phyloP scores from a whole-genome alignment of 1,139 yeast species.

The Suzukiozyma palmioleophila region DNA sequence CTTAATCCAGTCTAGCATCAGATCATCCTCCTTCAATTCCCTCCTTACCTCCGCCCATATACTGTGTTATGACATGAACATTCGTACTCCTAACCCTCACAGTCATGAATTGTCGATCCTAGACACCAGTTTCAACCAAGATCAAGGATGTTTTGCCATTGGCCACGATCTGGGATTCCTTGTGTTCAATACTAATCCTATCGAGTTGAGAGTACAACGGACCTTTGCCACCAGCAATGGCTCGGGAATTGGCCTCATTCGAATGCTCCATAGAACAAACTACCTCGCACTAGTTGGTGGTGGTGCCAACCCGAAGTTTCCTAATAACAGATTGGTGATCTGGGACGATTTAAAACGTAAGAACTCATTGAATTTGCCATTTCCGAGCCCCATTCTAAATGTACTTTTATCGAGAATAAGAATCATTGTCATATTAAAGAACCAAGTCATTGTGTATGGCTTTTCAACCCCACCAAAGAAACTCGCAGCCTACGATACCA shows the following conservation, averaged over 20 bases:
- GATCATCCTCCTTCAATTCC: background rate
- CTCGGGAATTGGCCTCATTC: constrained; percentile 68
- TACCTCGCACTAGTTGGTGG: constrained; percentile 89
- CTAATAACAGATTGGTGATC: constrained; percentile 70
- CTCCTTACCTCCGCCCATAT: background rate
- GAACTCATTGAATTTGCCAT: constrained; percentile 71
- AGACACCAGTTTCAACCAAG: constrained; percentile 74
- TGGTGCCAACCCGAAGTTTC: constrained; percentile 71
- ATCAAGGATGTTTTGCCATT: constrained; percentile 83
- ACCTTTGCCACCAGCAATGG: constrained; percentile 27
- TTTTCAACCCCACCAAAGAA: constrained; percentile 76
- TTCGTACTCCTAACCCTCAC: background rate
- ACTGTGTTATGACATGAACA: constrained; percentile 3
- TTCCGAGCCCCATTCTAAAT: constrained; percentile 67
- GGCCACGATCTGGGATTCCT: constrained; percentile 79
- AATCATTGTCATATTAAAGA: constrained; percentile 65
- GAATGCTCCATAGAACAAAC: constrained; percentile 87
- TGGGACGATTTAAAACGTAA: constrained; percentile 90
- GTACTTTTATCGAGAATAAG: constrained; percentile 72
- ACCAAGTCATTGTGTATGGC: constrained; percentile 69
- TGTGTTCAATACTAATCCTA: constrained; percentile 85
- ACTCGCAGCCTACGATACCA: constrained; percentile 68
- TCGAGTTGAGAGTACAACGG: constrained; percentile 73
- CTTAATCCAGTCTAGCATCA: no score
- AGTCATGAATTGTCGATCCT: background rate